Evolutionary conservation across 208 protist genomes (phyloP).

Genomic region (Strigomonas oncopelti): DNA sequence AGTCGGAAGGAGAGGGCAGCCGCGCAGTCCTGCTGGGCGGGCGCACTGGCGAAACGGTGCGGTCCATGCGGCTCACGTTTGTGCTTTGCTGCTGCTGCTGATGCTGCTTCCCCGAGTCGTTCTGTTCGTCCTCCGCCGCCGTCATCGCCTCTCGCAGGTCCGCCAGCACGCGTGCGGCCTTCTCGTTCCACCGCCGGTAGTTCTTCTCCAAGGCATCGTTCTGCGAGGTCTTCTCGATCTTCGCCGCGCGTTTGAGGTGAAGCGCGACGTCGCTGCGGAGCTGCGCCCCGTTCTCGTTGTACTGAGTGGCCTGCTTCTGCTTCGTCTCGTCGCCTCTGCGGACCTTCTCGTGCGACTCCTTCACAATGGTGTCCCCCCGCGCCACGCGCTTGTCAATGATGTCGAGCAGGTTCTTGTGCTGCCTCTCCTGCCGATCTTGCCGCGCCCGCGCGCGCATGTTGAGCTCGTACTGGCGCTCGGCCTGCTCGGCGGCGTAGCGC

Average conservation of each 20-base stretch:
- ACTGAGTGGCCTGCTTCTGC: conserved; percentile 33
- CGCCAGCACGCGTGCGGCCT: conserved; percentile 65
- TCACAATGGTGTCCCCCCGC: conserved; percentile 54
- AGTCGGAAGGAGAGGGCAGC: conserved; percentile 32
- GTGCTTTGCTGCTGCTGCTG: background rate
- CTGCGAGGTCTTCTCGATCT: conserved; percentile 29
- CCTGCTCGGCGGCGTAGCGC: conserved; percentile 54
- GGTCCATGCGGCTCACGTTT: no score
- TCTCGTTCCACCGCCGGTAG: conserved; percentile 75
- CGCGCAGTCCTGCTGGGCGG: background rate
- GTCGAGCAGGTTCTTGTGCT: conserved; percentile 39
- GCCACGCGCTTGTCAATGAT: conserved; percentile 51
- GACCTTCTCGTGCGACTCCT: conserved; percentile 50
- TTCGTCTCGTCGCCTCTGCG: conserved; percentile 33
- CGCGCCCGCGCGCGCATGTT: conserved; percentile 32
- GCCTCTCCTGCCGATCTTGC: conserved; percentile 30
- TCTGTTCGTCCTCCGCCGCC: background rate
- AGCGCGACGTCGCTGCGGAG: conserved; percentile 39
- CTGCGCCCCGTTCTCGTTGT: conserved; percentile 25
- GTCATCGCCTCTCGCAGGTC: conserved; percentile 36
- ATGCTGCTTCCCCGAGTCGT: background rate
- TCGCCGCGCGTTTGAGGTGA: conserved; percentile 49
- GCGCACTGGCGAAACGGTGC: background rate
- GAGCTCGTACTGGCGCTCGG: conserved; percentile 43
- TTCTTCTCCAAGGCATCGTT: conserved; percentile 51